Base-by-base conservation (phyloP, 768 basidiomycete genomes). In the Russula emetica region DNA sequence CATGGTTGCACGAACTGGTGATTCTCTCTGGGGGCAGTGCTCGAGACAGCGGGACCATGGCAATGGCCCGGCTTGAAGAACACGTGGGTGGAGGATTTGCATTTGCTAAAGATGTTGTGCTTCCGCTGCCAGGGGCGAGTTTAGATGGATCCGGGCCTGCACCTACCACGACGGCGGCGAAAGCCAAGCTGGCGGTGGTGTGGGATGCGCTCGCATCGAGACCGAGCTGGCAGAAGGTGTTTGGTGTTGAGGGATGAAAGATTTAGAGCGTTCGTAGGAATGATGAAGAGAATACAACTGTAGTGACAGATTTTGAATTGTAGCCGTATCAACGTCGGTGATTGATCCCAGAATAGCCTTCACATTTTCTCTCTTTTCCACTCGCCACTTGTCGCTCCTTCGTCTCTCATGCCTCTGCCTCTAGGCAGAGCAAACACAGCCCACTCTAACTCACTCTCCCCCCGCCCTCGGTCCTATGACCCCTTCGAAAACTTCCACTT, bases 141-240 rank as follows among this genome's bases (percentile, higher is more conserved):
- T 55, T 42, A 26, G 63, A 70, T 18, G 56, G 57, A 22, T 28
- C 50, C 16, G 53, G 40, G 22, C 5, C 53, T 2, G 49, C 45
- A 20, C 28, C 47, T 7, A 28, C 55, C 4, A 38, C 38, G 32
- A 51, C 40, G 36, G 51, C 30, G 69, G 72, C 11, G 69, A 74
- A 54, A 69, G 69, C 58, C 58, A 75, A 57, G 73, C 60, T 93
- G n/a, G 80, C 76, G 1, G 79, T 76, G 36, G 90, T 90, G 72
- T 94, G 92, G 90, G 84, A 87, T 66, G 78, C 77, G 3, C 77
- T 90, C 72, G 79, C 80, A 69, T 78, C 80, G 69, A 74, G 90
- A 65, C 72, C 76, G n/a, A 90, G 89, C 74, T 92, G 88, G 85
- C 81, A 85, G 74, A 82, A 80, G 68, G 81, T 90, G 61, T 88